These are phyloP conservation scores for Aspergillus brasiliensis DNA, from an alignment of 2,329 filamentous ascomycete genomes.

Conservation along the genomic window DNA sequence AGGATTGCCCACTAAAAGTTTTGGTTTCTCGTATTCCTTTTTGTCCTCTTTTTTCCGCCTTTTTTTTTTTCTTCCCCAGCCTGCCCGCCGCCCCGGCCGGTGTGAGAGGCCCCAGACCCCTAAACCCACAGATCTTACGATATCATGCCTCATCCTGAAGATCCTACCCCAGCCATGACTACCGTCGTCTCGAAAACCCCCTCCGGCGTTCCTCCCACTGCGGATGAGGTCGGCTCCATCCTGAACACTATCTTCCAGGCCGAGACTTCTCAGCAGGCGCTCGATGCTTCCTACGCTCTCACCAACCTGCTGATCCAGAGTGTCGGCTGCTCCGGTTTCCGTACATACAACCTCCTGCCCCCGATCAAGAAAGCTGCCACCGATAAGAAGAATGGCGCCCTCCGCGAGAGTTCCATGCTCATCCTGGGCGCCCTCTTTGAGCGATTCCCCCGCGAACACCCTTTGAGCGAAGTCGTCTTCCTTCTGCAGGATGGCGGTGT, in stretches of 20 bases:
- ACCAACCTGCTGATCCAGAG: conserved; percentile 66
- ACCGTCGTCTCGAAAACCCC: conserved; percentile 53
- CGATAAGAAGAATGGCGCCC: conserved; percentile 90
- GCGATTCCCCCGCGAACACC: conserved; percentile 76
- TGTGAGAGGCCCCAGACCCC: not conserved
- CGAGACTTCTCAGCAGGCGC: conserved; percentile 67
- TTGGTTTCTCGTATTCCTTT: conserved; percentile 7
- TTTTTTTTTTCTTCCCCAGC: conserved; percentile 5
- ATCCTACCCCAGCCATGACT: conserved; percentile 44
- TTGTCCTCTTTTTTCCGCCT: conserved; percentile 6
- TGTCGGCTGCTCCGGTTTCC: conserved; percentile 64
- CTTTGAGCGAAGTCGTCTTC: conserved; percentile 77
- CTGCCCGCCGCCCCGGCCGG: not conserved
- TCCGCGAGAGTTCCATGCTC: conserved; percentile 90
- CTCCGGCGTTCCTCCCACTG: conserved; percentile 56
- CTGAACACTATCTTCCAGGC: conserved; percentile 70
- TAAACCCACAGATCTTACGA: not conserved
- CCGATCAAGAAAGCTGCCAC: conserved; percentile 74
- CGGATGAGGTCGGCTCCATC: conserved; percentile 66
- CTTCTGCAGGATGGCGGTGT: conserved; percentile 78
- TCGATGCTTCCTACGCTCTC: conserved; percentile 68
- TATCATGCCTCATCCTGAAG: conserved; percentile 51
- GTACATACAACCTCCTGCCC: conserved; percentile 63
- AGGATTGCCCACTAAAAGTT: conserved; percentile 12
- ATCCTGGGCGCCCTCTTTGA: conserved; percentile 92